phyloP scores from a whole-genome alignment of 78 protist species.

The Bodo saltans region DNA sequence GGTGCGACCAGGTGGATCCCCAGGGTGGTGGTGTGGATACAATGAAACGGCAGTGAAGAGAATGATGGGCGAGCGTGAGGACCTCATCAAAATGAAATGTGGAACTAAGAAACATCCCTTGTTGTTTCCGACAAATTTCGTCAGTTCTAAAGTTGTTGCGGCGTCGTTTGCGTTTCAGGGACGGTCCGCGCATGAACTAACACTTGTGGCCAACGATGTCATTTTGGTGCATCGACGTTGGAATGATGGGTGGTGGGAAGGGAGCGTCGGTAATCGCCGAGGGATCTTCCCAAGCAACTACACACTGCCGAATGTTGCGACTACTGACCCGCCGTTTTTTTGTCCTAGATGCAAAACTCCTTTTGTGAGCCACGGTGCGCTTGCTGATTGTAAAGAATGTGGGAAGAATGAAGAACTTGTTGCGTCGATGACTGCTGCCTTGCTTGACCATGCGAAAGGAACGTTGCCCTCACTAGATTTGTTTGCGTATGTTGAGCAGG shows the following conservation, averaged over 20 bases:
- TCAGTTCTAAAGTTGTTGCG: neutral
- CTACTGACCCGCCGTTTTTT: neutral
- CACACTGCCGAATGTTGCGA: neutral
- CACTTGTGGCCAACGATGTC: neutral
- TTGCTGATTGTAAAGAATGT: neutral
- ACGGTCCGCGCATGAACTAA: neutral
- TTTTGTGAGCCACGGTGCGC: neutral
- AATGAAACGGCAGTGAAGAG: slow-evolving; percentile 2
- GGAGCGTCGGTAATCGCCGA: neutral
- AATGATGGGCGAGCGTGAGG: too few relatives aligned
- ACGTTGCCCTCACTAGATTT: neutral
- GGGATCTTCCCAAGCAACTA: slow-evolving; percentile 28
- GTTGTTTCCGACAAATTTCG: slow-evolving; percentile 12
- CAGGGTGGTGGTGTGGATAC: slow-evolving; percentile 26
- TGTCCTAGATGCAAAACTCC: neutral
- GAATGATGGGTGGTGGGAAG: slow-evolving; percentile 39
- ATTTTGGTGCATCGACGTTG: neutral
- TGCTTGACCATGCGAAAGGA: neutral
- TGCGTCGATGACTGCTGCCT: neutral
- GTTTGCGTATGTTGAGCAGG: neutral
- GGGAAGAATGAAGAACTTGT: neutral
- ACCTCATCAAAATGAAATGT: too few relatives aligned
- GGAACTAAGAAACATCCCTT: neutral
- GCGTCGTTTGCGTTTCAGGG: slow-evolving; percentile 8
- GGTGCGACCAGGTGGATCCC: neutral